Conservation (phyloP, 2,329 filamentous ascomycete genomes). For the Neoascochyta sp. region DNA sequence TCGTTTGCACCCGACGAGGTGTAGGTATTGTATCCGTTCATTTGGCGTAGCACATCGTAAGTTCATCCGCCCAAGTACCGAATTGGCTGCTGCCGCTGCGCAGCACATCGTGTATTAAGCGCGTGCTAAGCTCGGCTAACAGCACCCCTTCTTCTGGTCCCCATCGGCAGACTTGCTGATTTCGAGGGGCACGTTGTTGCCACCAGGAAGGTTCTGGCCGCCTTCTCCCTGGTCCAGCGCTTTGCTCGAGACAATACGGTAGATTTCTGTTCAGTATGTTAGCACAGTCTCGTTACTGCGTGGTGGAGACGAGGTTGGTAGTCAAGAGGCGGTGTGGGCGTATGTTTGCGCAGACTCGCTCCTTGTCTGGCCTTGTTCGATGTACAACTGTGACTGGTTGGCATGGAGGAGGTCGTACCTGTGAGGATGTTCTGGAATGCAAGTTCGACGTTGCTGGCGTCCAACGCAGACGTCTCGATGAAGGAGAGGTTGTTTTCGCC, state of each 20-base stretch:
- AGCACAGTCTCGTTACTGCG: constrained; percentile 4
- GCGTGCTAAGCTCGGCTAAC: constrained; percentile 49
- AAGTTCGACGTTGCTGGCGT: constrained; percentile 98
- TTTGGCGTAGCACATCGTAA: constrained; percentile 14
- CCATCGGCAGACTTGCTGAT: constrained; percentile 82
- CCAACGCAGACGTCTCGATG: constrained; percentile 97
- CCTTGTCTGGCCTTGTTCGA: not conserved
- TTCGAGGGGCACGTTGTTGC: constrained; percentile 70
- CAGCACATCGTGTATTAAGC: constrained; percentile 15
- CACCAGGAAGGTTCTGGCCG: constrained; percentile 72
- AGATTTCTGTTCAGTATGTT: constrained; percentile 71
- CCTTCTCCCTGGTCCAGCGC: constrained; percentile 86
- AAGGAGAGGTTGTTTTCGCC: constrained; percentile 98
- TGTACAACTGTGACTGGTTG: not conserved
- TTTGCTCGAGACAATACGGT: constrained; percentile 98
- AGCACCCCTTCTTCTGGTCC: constrained; percentile 76
- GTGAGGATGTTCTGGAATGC: constrained; percentile 99
- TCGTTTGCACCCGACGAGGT: constrained; percentile 18
- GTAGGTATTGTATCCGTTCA: constrained; percentile 14
- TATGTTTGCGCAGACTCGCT: not conserved
- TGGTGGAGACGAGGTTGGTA: constrained; percentile 1
- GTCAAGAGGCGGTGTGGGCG: constrained; percentile 5
- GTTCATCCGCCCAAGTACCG: constrained; percentile 6
- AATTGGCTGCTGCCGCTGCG: constrained; percentile 4
- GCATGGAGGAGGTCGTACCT: constrained; percentile 54